Evolutionary conservation across 495 filamentous ascomycete genomes (phyloP).

Genomic region (Haplographium delicatum): DNA sequence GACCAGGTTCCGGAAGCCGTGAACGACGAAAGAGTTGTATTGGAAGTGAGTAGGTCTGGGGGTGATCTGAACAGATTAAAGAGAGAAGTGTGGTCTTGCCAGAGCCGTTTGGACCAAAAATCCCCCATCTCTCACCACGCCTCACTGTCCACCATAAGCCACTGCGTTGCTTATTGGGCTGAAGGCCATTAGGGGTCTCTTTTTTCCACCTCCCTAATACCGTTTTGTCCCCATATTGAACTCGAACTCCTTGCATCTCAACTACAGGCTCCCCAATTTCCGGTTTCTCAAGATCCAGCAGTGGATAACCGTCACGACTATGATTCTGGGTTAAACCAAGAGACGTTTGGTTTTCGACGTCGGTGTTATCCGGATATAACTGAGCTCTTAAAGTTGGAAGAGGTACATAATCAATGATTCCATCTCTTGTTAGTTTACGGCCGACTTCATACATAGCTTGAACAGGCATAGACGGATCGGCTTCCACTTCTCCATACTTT

Average conservation of each 20-base stretch:
- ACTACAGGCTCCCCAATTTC: conserved; percentile 58
- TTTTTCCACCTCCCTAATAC: conserved; percentile 78
- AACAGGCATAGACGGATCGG: conserved; percentile 36
- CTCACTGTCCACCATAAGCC: conserved; percentile 81
- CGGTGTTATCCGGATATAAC: conserved; percentile 1
- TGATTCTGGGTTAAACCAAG: background rate
- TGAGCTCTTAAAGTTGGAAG: conserved; percentile 11
- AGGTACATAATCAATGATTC: conserved; percentile 31
- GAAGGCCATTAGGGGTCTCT: conserved; percentile 32
- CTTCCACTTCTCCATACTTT: conserved; percentile 24
- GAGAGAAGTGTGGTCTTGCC: conserved; percentile 92
- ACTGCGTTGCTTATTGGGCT: conserved; percentile 34
- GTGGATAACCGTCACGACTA: conserved; percentile 25
- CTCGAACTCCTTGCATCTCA: conserved; percentile 76
- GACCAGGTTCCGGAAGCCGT: conserved; percentile 66
- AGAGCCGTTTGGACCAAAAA: conserved; percentile 86
- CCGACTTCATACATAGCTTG: conserved; percentile 48
- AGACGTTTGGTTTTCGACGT: background rate
- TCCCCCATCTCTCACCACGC: conserved; percentile 79
- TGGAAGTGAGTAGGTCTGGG: conserved; percentile 84
- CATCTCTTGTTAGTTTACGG: conserved; percentile 37
- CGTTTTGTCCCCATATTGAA: conserved; percentile 71
- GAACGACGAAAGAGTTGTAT: conserved; percentile 79
- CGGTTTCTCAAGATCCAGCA: conserved; percentile 13
- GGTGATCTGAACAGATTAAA: conserved; percentile 90